A percentile compares a stretch with the other conserved stretches of the same genome.
phyloP scores from a whole-genome alignment of 768 basidiomycete genomes.

The Lactifluus echinatus region DNA sequence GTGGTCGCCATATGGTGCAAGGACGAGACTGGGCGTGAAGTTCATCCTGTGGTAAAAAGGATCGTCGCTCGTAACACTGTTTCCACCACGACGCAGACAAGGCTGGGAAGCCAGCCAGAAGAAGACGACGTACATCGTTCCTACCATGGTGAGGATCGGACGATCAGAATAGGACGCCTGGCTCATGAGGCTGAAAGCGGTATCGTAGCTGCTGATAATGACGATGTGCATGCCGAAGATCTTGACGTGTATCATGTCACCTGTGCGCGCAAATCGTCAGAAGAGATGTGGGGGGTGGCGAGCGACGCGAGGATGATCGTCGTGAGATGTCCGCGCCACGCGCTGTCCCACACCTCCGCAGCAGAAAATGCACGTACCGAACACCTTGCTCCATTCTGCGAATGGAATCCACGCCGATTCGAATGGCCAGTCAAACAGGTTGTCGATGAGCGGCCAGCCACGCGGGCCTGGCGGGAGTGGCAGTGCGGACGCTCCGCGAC shows the following conservation, averaged over 20 bases:
- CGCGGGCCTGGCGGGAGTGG: slow-evolving; percentile 20
- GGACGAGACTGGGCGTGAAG: slow-evolving; percentile 18
- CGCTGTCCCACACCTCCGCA: background rate
- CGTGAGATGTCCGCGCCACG: background rate
- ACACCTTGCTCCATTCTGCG: slow-evolving; percentile 16
- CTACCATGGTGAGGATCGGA: slow-evolving; percentile 20
- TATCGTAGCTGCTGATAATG: slow-evolving; percentile 15
- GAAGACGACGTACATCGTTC: slow-evolving; percentile 11
- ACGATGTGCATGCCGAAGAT: slow-evolving; percentile 21
- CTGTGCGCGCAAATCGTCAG: background rate
- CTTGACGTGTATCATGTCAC: slow-evolving; percentile 17
- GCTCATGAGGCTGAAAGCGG: slow-evolving; percentile 15
- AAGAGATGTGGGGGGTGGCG: background rate
- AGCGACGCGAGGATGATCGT: background rate
- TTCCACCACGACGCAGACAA: background rate
- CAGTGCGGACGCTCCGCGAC: slow-evolving; percentile 5
- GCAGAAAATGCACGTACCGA: slow-evolving; percentile 14
- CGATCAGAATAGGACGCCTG: slow-evolving; percentile 20
- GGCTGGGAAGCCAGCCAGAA: background rate
- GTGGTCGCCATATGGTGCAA: slow-evolving; percentile 18
- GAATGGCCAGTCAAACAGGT: slow-evolving; percentile 18
- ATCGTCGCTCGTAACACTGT: background rate
- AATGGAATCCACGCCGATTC: slow-evolving; percentile 16
- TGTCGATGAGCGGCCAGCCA: slow-evolving; percentile 17
- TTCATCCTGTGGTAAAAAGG: slow-evolving; percentile 9